Base-by-base conservation (phyloP, 257 asterid genomes). In the Dorcoceras hygrometricum region DNA sequence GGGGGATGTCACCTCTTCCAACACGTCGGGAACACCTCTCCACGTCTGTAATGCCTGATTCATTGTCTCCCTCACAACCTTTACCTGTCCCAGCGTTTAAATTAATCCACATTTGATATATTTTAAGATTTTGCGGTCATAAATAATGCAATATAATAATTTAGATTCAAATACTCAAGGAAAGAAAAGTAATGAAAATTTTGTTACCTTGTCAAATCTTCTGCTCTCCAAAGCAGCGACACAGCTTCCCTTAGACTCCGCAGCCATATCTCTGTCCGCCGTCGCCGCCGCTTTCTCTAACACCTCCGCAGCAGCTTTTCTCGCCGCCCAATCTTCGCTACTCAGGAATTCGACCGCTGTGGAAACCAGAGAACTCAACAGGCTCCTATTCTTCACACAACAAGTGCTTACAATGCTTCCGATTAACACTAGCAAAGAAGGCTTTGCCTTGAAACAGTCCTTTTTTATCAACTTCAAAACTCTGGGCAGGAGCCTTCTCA, bases 251-350 rank as follows among this genome's bases (percentile, higher is more conserved):
- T 80, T 87, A 3, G 81, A 79, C 59, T 74, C 92, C 39, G 78
- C 71, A 43, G 83, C 67, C 63, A 77, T 70, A 62, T 59, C 73
- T 28, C 59, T 65, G 71, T 83, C 96, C 60, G 80, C 76, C 72
- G 20, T 4, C 3, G 62, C 68, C 24, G 90, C 89, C 56, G 81
- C 62, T 67, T 78, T 81, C 80, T 76, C 90, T 59, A 91, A 51
- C 16, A 87, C 81, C 81, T 91, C 96, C 24, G 96, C 95, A 5
- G 98, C 96, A 2, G 91, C 86, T 71, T 87, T 91, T 57, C 98
- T 78, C 67, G 85, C 87, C 28, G 88, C 81, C 98, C 98, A 91
- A 72, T 87, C 96, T 2, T 80, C 92, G 53, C 80, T 84, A 69
- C 88, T 81, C 76, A 91, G 24, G 63, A 83, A 87, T 66, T 85